Percentiles rank a stretch among this genome's conserved stretches.
Conservation (phyloP, 2,329 filamentous ascomycete genomes). For the Aureobasidium leucospermi region DNA sequence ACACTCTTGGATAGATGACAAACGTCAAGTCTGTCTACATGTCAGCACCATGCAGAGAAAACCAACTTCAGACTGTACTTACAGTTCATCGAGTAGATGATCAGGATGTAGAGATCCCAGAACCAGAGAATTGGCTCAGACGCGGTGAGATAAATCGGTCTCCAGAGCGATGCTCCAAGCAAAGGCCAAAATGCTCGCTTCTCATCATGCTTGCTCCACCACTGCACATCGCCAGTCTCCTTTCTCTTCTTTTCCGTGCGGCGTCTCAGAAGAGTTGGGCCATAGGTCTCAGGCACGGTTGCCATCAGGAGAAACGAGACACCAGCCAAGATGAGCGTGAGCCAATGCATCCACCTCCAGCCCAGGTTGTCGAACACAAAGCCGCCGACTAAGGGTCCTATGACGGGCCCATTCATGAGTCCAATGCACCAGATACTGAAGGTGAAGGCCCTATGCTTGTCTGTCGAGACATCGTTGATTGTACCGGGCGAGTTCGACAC, state of each 20-base stretch:
- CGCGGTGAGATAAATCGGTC: constrained; percentile 37
- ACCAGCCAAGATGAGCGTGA: constrained; percentile 45
- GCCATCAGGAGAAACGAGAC: constrained; percentile 45
- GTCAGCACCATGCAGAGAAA: neutral
- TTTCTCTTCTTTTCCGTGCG: constrained; percentile 56
- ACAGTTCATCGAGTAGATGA: constrained; percentile 42
- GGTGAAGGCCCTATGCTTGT: constrained; percentile 66
- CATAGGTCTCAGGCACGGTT: constrained; percentile 49
- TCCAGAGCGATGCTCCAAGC: constrained; percentile 31
- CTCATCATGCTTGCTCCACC: constrained; percentile 71
- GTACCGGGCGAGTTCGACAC: constrained; percentile 62
- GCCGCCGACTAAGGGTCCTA: constrained; percentile 11
- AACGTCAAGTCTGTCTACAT: constrained; percentile 22
- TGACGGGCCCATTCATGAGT: constrained; percentile 53
- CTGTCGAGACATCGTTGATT: constrained; percentile 66
- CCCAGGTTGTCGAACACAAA: constrained; percentile 5
- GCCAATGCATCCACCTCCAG: constrained; percentile 14
- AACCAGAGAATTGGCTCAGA: constrained; percentile 43
- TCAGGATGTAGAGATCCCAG: constrained; percentile 40
- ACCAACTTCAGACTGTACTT: constrained; percentile 22
- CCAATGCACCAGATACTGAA: constrained; percentile 74
- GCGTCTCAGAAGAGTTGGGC: constrained; percentile 46
- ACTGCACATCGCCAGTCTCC: constrained; percentile 59
- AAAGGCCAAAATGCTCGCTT: constrained; percentile 38
- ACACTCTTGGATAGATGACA: constrained; percentile 46